These are phyloP conservation scores for Schizochytrium sp. DNA, from an alignment of 108 stramenopile species.

Conservation along the genomic window DNA sequence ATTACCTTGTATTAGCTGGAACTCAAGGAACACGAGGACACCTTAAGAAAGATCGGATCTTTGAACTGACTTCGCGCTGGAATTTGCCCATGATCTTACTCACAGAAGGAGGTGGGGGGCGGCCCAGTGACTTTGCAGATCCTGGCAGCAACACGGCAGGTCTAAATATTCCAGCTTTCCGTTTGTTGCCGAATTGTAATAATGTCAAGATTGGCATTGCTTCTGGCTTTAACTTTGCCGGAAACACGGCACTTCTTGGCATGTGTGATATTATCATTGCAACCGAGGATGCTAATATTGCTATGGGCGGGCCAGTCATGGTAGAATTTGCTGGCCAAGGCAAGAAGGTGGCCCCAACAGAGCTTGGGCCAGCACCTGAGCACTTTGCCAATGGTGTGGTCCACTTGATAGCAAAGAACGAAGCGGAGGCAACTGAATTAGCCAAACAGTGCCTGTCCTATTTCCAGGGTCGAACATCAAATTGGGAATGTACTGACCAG, in stretches of 20 bases:
- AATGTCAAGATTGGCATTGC: constrained; percentile 52
- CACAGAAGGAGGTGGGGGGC: constrained; percentile 66
- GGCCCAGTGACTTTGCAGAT: constrained; percentile 56
- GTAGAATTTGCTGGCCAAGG: constrained; percentile 62
- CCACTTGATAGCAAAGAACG: constrained; percentile 60
- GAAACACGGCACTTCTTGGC: constrained; percentile 62
- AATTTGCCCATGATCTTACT: constrained; percentile 61
- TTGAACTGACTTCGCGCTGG: constrained; percentile 40
- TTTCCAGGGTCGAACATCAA: constrained; percentile 38
- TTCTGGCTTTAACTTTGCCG: constrained; percentile 62
- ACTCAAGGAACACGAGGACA: constrained; percentile 63
- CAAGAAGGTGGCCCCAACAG: constrained; percentile 32
- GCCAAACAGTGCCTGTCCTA: constrained; percentile 66
- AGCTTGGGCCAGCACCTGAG: constrained; percentile 53
- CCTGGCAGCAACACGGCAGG: constrained; percentile 40
- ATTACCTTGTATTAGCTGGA: constrained; percentile 62
- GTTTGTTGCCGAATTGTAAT: background rate
- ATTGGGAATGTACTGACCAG: constrained; percentile 28
- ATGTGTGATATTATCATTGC: constrained; percentile 63
- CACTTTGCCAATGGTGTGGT: constrained; percentile 58
- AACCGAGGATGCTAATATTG: constrained; percentile 25
- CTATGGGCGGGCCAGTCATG: constrained; percentile 66
- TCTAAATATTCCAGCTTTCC: constrained; percentile 43
- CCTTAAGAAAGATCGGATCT: constrained; percentile 61
- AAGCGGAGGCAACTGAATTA: constrained; percentile 11